A percentile compares a stretch with the other conserved stretches of the same genome.
Conservation (phyloP, 257 asterid genomes). For the Ligustrum vulgare region DNA sequence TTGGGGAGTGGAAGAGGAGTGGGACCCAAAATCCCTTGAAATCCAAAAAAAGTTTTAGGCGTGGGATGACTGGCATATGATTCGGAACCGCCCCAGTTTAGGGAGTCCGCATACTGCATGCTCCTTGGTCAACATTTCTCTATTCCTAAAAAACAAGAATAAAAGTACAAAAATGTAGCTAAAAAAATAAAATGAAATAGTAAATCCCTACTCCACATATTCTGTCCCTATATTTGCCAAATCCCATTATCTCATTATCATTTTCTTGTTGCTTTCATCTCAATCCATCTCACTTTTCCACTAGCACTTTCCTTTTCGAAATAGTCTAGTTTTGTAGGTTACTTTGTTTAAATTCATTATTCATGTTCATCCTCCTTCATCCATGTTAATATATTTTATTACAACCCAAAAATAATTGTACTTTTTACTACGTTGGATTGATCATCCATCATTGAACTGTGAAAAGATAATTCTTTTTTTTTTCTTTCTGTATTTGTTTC, state of each 20-base stretch:
- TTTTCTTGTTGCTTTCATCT: not conserved
- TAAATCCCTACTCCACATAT: constrained; percentile 10
- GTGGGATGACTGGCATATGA: constrained; percentile 18
- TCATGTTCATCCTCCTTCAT: constrained; percentile 7
- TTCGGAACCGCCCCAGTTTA: constrained; percentile 35
- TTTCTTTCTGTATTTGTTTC: not conserved
- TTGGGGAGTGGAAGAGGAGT: not conserved
- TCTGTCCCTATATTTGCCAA: constrained; percentile 25
- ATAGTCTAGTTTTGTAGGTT: constrained; percentile 4
- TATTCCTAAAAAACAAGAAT: not conserved
- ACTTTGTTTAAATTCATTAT: constrained; percentile 12
- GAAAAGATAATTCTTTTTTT: not conserved
- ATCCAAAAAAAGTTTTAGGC: constrained; percentile 14
- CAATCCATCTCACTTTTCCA: constrained; percentile 35
- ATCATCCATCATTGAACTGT: not conserved
- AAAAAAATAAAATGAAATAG: not conserved
- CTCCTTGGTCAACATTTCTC: not conserved
- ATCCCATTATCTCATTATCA: constrained; percentile 17
- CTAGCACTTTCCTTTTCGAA: constrained; percentile 16
- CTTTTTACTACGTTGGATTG: constrained; percentile 3
- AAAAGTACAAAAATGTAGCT: not conserved
- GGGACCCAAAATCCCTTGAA: constrained; percentile 22
- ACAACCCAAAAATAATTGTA: not conserved
- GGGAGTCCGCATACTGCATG: not conserved
- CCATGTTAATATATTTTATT: not conserved